Evolutionary conservation across 495 filamentous ascomycete species (phyloP).

Genomic region (Oleoguttula mirabilis): DNA sequence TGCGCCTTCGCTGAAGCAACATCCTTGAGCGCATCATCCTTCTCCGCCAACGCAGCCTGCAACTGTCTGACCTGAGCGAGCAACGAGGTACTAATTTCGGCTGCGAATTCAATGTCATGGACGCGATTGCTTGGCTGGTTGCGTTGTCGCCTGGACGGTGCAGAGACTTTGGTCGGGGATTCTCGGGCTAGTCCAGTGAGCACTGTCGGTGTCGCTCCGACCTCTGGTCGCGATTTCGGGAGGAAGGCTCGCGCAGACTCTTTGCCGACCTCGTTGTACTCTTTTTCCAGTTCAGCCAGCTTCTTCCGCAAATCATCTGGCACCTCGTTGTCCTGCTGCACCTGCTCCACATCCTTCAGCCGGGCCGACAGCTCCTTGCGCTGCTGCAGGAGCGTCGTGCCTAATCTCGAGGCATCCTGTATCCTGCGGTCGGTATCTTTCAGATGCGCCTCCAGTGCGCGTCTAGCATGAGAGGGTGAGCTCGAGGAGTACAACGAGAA

Average conservation of each 20-base stretch:
- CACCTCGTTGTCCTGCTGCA: slow-evolving; percentile 63
- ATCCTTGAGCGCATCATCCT: slow-evolving; percentile 71
- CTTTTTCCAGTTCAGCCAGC: slow-evolving; percentile 75
- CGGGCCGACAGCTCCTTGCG: slow-evolving; percentile 66
- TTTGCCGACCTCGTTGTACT: slow-evolving; percentile 87
- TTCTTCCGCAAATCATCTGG: slow-evolving; percentile 72
- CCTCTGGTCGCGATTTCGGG: slow-evolving; percentile 61
- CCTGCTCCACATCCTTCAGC: slow-evolving; percentile 63
- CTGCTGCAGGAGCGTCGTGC: slow-evolving; percentile 74
- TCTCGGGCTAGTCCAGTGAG: slow-evolving; percentile 74
- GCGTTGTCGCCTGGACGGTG: slow-evolving; percentile 66
- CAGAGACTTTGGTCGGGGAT: slow-evolving; percentile 80
- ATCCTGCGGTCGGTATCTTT: slow-evolving; percentile 81
- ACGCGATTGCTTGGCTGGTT: slow-evolving; percentile 79
- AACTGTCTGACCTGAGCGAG: slow-evolving; percentile 80
- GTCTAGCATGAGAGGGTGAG: slow-evolving; percentile 76
- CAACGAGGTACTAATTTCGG: slow-evolving; percentile 85
- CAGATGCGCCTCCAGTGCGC: slow-evolving; percentile 80
- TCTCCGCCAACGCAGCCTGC: slow-evolving; percentile 69
- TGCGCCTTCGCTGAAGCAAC: slow-evolving; percentile 59
- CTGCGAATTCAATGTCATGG: slow-evolving; percentile 91
- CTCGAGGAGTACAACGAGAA: slow-evolving; percentile 63
- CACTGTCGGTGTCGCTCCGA: slow-evolving; percentile 57
- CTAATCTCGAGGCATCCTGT: slow-evolving; percentile 79
- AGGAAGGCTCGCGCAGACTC: slow-evolving; percentile 84